Percentiles rank a stretch among this genome's conserved stretches.
phyloP scores from a whole-genome alignment of 306 rosid genomes.

The Geum urbanum region DNA sequence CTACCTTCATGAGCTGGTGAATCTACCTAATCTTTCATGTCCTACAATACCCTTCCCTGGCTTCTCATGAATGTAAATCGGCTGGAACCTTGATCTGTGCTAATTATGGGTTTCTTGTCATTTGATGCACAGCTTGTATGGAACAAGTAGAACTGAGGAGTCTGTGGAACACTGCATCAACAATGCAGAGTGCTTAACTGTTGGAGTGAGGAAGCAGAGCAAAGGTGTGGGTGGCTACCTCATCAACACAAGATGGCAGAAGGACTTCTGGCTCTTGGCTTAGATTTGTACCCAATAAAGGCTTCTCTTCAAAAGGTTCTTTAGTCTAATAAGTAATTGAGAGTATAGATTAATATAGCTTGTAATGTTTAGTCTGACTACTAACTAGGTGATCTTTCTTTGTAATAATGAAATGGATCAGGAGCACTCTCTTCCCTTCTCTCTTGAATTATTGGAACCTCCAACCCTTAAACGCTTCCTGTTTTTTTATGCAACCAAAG shows the following conservation, averaged over 20 bases:
- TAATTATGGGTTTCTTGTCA: neutral
- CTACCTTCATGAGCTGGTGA: conserved; percentile 69
- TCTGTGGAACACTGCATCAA: conserved; percentile 80
- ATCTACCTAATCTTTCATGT: conserved; percentile 7
- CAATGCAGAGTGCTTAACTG: conserved; percentile 77
- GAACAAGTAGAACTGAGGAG: conserved; percentile 59
- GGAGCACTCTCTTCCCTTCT: neutral
- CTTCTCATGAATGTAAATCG: conserved; percentile 3
- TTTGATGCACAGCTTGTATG: conserved; percentile 59
- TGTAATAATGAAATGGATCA: conserved; percentile 16
- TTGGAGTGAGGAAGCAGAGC: conserved; percentile 94
- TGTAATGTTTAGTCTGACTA: conserved; percentile 40
- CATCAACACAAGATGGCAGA: conserved; percentile 94
- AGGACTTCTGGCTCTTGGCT: conserved; percentile 95
- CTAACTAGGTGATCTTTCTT: conserved; percentile 30
- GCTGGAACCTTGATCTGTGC: neutral
- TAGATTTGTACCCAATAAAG: conserved; percentile 22
- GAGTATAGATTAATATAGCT: conserved; percentile 9
- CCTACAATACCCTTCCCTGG: neutral
- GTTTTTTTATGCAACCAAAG: neutral
- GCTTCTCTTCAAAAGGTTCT: neutral
- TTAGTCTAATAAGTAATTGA: conserved; percentile 1
- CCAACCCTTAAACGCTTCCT: neutral
- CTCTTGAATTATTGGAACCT: neutral
- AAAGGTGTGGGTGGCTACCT: conserved; percentile 72